A percentile compares a stretch with the other conserved stretches of the same genome.
phyloP scores from a whole-genome alignment of 2,329 filamentous ascomycete species.

The Colletotrichum trifolii region DNA sequence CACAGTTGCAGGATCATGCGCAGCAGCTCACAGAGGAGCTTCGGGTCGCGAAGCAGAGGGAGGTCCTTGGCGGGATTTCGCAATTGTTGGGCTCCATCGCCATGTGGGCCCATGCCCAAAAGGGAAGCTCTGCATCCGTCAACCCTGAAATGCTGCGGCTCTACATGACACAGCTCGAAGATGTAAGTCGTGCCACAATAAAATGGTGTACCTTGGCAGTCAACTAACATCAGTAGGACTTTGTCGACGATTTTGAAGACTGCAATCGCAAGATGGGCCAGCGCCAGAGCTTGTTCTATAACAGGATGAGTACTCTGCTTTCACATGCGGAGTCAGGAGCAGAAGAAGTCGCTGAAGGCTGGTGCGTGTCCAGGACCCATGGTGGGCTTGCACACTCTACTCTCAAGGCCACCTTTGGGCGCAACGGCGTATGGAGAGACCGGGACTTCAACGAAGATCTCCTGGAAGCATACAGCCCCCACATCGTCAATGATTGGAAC shows the following conservation, averaged over 20 bases:
- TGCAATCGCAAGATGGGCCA: not conserved
- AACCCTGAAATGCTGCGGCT: not conserved
- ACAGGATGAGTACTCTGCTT: not conserved
- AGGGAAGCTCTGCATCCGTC: not conserved
- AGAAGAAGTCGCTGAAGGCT: not conserved
- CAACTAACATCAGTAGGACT: no score
- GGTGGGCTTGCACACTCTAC: not conserved
- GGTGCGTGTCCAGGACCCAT: not conserved
- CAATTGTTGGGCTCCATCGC: slow-evolving; percentile 9
- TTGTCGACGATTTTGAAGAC: not conserved
- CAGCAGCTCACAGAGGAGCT: slow-evolving; percentile 21
- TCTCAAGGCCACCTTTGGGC: not conserved
- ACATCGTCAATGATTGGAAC: not conserved
- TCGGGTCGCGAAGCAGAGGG: slow-evolving; percentile 9
- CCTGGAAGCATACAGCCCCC: not conserved
- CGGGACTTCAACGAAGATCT: slow-evolving; percentile 19
- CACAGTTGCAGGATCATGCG: slow-evolving; percentile 65
- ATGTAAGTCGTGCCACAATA: not conserved
- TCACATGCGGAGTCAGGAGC: not conserved
- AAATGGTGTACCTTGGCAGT: no score
- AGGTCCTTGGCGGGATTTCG: slow-evolving; percentile 6
- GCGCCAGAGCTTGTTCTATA: not conserved
- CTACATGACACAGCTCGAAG: not conserved
- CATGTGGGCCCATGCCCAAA: slow-evolving; percentile 9
- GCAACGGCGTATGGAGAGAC: not conserved